These are phyloP conservation scores for Macrolepiota albuminosa DNA, from an alignment of 768 basidiomycete genomes.

Conservation along the genomic window DNA sequence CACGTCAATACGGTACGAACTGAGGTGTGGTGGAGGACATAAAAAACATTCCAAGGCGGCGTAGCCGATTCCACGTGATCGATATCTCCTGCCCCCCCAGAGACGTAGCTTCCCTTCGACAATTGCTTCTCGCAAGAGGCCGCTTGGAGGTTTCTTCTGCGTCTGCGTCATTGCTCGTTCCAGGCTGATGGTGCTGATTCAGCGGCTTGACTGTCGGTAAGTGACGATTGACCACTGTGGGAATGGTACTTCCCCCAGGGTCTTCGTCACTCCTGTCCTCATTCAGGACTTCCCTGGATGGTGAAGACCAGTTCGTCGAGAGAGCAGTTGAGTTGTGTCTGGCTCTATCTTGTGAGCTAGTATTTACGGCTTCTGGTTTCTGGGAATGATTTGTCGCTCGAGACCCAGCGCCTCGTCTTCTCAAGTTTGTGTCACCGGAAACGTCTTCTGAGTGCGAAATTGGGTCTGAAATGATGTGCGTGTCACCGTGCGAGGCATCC, in stretches of 20 bases:
- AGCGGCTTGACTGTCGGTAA: neutral
- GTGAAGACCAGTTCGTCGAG: neutral
- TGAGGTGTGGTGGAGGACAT: no score
- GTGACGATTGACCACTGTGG: neutral
- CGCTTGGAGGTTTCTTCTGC: neutral
- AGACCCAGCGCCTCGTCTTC: neutral
- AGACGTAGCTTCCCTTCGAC: no score
- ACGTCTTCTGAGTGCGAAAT: neutral
- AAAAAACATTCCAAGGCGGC: no score
- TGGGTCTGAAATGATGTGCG: neutral
- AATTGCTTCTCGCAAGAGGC: neutral
- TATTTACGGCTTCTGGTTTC: neutral
- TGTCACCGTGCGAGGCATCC: neutral
- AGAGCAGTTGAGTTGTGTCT: neutral
- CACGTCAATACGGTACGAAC: no score
- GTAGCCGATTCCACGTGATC: no score
- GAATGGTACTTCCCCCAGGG: neutral
- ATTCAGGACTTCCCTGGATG: neutral
- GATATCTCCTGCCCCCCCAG: no score
- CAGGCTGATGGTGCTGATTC: neutral
- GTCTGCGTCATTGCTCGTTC: neutral
- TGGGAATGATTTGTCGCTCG: no score
- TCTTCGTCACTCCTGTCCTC: neutral
- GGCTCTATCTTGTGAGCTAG: neutral
- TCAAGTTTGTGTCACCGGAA: neutral